Evolutionary conservation across 371 early-diverging fungal genomes (phyloP).

Genomic region (Mucor mucedo): DNA sequence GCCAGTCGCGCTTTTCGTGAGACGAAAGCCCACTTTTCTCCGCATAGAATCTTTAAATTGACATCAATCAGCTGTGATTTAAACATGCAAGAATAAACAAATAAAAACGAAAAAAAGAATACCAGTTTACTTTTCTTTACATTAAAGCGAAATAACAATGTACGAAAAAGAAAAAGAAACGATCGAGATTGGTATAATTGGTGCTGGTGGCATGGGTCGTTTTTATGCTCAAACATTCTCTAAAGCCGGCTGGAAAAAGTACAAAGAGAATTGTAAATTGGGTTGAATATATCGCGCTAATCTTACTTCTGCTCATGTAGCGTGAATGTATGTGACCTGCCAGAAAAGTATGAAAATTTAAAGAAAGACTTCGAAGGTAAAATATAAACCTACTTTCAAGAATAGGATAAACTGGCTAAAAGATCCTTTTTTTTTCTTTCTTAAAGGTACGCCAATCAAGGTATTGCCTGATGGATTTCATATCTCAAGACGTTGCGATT

Average conservation of each 20-base stretch:
- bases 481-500: slow-evolving; percentile 85
- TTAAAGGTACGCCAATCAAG: slow-evolving; percentile 59
- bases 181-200: slow-evolving; percentile 78
- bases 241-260: slow-evolving; percentile 83
- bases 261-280: not conserved
- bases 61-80: no score
- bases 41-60: no score
- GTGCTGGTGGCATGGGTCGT: slow-evolving; percentile 94
- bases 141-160: not conserved
- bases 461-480: slow-evolving; percentile 83
- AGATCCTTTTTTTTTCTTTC: not conserved
- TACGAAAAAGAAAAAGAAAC: slow-evolving; percentile 55
- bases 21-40: no score
- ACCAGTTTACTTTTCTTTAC: not conserved
- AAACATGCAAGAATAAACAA: not conserved
- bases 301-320: slow-evolving; percentile 28
- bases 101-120: not conserved
- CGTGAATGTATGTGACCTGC: slow-evolving; percentile 89
- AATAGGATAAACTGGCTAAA: no score
- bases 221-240: slow-evolving; percentile 81
- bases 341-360: slow-evolving; percentile 72
- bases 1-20: no score
- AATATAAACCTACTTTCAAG: no score
- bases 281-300: not conserved
- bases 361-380: slow-evolving; percentile 61